phyloP scores from a whole-genome alignment of 164 flowering plant species.

The Vitis rupestris region DNA sequence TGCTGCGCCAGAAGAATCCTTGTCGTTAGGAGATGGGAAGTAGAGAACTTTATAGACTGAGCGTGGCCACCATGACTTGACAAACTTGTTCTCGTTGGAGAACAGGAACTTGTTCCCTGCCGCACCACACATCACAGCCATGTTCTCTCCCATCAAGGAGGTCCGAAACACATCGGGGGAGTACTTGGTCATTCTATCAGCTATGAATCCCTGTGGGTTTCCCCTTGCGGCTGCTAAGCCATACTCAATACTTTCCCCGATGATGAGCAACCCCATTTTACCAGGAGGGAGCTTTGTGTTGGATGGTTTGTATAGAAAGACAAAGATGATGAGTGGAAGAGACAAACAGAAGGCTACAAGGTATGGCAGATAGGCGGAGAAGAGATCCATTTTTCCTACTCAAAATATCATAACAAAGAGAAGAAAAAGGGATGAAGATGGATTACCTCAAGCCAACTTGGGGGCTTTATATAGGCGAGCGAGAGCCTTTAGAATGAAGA shows the following conservation, averaged over 20 bases:
- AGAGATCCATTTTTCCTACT: too few species aligned
- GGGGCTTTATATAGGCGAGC: too few species aligned
- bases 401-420: too few species aligned
- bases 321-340: too few species aligned
- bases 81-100: constrained; percentile 10
- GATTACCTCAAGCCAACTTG: too few species aligned
- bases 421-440: too few species aligned
- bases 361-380: too few species aligned
- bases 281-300: constrained; percentile 10
- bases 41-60: not conserved
- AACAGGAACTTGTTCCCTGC: constrained; percentile 18
- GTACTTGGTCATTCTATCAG: constrained; percentile 1
- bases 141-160: not conserved
- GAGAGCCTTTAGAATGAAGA: too few species aligned
- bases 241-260: constrained; percentile 11
- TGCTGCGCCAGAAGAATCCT: not conserved
- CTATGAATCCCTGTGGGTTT: not conserved
- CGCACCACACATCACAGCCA: constrained; percentile 10
- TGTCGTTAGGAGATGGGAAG: not conserved
- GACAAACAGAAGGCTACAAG: too few species aligned
- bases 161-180: constrained; percentile 7
- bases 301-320: too few species aligned
- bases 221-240: not conserved
- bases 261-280: constrained; percentile 7
- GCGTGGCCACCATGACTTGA: constrained; percentile 8